phyloP scores from a whole-genome alignment of 495 filamentous ascomycete genomes.

The Xylaria acuta region DNA sequence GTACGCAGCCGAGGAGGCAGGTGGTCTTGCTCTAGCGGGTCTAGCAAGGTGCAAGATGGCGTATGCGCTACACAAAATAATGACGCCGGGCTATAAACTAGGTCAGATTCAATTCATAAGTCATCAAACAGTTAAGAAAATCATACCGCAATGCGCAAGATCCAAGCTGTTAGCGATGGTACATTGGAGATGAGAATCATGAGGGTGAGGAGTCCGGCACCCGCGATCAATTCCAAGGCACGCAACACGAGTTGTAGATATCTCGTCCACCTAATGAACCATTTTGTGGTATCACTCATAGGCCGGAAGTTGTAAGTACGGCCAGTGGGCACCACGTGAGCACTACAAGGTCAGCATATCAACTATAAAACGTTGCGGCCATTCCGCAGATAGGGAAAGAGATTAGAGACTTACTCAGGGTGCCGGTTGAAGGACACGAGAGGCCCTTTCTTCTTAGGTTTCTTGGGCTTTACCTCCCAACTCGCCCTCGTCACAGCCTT shows the following conservation, averaged over 20 bases:
- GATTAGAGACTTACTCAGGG: conserved; percentile 68
- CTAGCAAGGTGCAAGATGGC: conserved; percentile 77
- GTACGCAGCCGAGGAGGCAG: conserved; percentile 81
- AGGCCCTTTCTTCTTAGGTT: conserved; percentile 72
- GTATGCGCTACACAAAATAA: conserved; percentile 73
- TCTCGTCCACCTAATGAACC: conserved; percentile 68
- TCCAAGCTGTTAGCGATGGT: conserved; percentile 68
- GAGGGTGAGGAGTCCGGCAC: conserved; percentile 72
- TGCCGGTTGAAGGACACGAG: conserved; percentile 80
- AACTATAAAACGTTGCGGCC: conserved; percentile 31
- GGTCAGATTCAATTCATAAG: neutral
- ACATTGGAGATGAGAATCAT: conserved; percentile 75
- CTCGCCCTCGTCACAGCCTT: conserved; percentile 81
- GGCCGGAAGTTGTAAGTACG: conserved; percentile 49
- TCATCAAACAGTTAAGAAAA: conserved; percentile 33
- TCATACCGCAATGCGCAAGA: conserved; percentile 75
- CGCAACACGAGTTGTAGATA: conserved; percentile 70
- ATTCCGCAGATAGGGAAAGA: conserved; percentile 1
- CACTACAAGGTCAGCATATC: conserved; percentile 34
- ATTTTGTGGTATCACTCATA: conserved; percentile 74
- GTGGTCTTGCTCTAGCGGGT: conserved; percentile 68
- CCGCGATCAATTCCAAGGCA: conserved; percentile 66
- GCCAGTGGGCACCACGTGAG: conserved; percentile 41
- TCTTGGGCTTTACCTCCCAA: conserved; percentile 59
- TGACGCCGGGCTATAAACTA: conserved; percentile 65